Conservation (phyloP, 164 flowering plant species). For the Berberis thunbergii region DNA sequence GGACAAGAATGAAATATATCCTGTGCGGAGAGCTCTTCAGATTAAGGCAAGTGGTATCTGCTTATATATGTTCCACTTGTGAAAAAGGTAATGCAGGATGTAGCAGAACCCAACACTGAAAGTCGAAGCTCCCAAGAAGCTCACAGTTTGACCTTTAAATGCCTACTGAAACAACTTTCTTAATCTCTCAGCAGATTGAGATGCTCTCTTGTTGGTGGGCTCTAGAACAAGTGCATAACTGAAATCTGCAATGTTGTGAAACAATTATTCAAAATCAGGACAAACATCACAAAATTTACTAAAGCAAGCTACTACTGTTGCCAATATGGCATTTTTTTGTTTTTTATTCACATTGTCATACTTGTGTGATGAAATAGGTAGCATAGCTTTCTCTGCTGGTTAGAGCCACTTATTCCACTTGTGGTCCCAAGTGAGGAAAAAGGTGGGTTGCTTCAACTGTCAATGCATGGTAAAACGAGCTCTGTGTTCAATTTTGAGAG, state of each 20-base stretch:
- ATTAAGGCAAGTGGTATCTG: neutral
- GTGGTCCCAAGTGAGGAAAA: no score
- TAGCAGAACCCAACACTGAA: neutral
- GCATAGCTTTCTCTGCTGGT: no score
- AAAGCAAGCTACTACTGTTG: neutral
- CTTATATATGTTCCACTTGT: neutral
- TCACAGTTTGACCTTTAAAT: neutral
- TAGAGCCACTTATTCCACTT: no score
- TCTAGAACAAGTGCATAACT: slow-evolving; percentile 80
- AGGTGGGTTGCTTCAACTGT: no score
- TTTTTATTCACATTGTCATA: no score
- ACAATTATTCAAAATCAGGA: neutral
- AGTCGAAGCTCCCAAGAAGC: neutral
- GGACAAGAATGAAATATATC: neutral
- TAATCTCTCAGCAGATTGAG: slow-evolving; percentile 57
- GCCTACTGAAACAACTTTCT: slow-evolving; percentile 51
- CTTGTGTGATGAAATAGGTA: no score
- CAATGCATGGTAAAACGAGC: no score
- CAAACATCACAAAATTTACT: neutral
- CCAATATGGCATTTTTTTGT: no score
- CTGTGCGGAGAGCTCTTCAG: neutral
- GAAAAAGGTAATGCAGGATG: neutral
- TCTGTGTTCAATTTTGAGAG: no score
- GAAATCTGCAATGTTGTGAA: slow-evolving; percentile 55
- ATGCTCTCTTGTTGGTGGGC: slow-evolving; percentile 86